Conservation (phyloP, 2,329 filamentous ascomycete genomes). For the Colletotrichum musae region DNA sequence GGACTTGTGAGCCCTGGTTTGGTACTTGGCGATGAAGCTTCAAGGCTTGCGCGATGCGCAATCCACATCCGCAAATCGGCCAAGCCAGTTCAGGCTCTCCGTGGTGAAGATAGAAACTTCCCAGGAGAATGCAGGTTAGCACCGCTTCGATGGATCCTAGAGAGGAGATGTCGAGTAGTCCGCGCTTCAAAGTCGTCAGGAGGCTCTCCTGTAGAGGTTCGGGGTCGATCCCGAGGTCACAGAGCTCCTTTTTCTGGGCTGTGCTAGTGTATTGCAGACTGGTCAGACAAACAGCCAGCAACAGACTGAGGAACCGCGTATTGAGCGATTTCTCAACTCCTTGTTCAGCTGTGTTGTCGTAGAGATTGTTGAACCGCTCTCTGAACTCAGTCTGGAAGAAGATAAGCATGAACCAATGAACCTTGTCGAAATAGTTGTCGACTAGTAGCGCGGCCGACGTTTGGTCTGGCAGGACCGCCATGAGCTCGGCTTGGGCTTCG, state of each 20-base stretch:
- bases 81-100: slow-evolving; percentile 53
- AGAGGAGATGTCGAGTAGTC: slow-evolving; percentile 17
- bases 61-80: slow-evolving; percentile 54
- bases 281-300: slow-evolving; percentile 2
- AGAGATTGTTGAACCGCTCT: slow-evolving; percentile 33
- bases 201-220: slow-evolving; percentile 7
- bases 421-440: slow-evolving; percentile 54
- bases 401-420: slow-evolving; percentile 56
- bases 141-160: slow-evolving; percentile 48
- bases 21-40: slow-evolving; percentile 46
- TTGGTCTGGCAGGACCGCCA: neutral
- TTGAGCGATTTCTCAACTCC: neutral
- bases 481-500: neutral
- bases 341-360: slow-evolving; percentile 2
- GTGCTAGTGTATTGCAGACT: slow-evolving; percentile 2
- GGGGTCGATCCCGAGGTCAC: neutral
- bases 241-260: neutral
- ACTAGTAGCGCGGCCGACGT: slow-evolving; percentile 41
- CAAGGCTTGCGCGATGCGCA: slow-evolving; percentile 54
- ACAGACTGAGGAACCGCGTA: slow-evolving; percentile 5
- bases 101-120: slow-evolving; percentile 55
- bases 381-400: slow-evolving; percentile 53
- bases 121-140: slow-evolving; percentile 53
- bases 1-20: neutral
- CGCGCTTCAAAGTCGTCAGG: slow-evolving; percentile 2